Percentiles rank a stretch among this genome's conserved stretches.
phyloP scores from a whole-genome alignment of 1,284 basidiomycete genomes.

The Moniliophthora roreri region DNA sequence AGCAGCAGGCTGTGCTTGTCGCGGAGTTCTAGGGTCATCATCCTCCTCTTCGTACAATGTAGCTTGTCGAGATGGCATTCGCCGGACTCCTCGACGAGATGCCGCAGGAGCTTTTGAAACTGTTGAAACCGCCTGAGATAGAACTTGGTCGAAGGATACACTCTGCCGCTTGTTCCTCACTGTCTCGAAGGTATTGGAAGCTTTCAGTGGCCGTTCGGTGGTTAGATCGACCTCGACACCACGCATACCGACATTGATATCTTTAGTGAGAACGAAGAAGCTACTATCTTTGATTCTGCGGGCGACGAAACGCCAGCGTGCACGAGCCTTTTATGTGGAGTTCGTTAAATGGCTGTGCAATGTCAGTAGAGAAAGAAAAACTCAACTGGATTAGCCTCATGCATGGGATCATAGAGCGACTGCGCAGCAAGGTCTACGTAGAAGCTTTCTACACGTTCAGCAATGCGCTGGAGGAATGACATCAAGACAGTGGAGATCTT shows the following conservation, averaged over 20 bases:
- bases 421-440: conserved; percentile 12
- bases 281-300: conserved; percentile 16
- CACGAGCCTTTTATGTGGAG: conserved; percentile 12
- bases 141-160: conserved; percentile 13
- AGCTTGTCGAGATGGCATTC: background rate
- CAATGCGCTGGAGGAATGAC: conserved; percentile 13
- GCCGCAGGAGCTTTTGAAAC: background rate
- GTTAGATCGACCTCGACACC: background rate
- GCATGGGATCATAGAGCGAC: conserved; percentile 11
- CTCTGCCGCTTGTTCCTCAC: conserved; percentile 22
- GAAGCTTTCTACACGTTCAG: conserved; percentile 14
- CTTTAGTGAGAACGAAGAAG: conserved; percentile 15
- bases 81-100: background rate
- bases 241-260: background rate
- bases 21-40: conserved; percentile 2
- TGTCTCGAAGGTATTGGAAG: conserved; percentile 3
- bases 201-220: background rate
- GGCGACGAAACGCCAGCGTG: conserved; percentile 12
- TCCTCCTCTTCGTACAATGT: background rate
- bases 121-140: conserved; percentile 8
- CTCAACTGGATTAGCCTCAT: conserved; percentile 4
- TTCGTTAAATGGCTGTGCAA: too few relatives aligned
- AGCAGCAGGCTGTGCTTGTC: conserved; percentile 5
- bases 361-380: too few relatives aligned
- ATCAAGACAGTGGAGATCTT: conserved; percentile 13